phyloP scores from a whole-genome alignment of 768 basidiomycete genomes.

The Hirschioporus abietinus region DNA sequence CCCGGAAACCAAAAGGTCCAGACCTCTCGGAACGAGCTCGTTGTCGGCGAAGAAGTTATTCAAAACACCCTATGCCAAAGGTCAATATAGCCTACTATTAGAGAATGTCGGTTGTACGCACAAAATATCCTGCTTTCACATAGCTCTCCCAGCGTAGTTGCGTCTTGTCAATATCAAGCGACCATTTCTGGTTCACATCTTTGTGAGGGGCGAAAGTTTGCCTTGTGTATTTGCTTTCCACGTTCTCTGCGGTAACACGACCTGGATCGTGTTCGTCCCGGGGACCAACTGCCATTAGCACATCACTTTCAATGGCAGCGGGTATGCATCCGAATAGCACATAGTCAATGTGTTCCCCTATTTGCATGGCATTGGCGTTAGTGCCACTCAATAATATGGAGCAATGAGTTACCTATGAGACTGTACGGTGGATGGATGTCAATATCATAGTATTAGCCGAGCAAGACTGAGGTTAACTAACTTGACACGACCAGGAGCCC shows the following conservation, averaged over 20 bases:
- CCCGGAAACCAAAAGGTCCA: slow-evolving; percentile 76
- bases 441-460: background rate
- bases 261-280: slow-evolving; percentile 27
- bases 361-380: slow-evolving; percentile 6
- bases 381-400: background rate
- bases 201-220: slow-evolving; percentile 44
- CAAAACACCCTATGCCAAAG: slow-evolving; percentile 51
- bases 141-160: slow-evolving; percentile 83
- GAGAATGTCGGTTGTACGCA: slow-evolving; percentile 29
- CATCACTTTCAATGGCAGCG: slow-evolving; percentile 79
- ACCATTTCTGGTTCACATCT: slow-evolving; percentile 45
- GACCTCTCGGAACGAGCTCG: slow-evolving; percentile 41
- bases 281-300: slow-evolving; percentile 72
- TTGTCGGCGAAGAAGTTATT: slow-evolving; percentile 47
- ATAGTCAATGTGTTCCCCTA: slow-evolving; percentile 84
- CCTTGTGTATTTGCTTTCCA: slow-evolving; percentile 52
- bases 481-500: slow-evolving; percentile 84
- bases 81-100: background rate
- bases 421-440: slow-evolving; percentile 15
- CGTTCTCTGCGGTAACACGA: slow-evolving; percentile 47
- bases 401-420: slow-evolving; percentile 27
- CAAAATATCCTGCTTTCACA: slow-evolving; percentile 82
- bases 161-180: slow-evolving; percentile 66
- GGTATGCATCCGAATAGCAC: slow-evolving; percentile 81
- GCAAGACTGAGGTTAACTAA: slow-evolving; percentile 23